Conservation (phyloP, 192 early-diverging fungal genomes). For the Piromyces finnis region DNA sequence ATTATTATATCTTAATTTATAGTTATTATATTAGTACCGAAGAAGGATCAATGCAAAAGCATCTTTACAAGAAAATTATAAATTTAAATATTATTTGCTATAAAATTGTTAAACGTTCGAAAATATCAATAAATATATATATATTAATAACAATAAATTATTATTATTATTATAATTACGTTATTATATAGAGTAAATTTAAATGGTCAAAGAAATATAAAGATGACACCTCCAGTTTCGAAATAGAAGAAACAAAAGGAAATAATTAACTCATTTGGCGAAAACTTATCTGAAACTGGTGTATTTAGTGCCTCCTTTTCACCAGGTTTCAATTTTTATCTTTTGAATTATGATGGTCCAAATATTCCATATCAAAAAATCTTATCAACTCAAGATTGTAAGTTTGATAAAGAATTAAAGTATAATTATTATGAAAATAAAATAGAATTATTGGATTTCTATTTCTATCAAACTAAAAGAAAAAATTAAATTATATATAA, state of each 20-base stretch:
- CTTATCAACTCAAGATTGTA: slow-evolving; percentile 23
- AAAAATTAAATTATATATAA: too few species aligned
- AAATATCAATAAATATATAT: too few species aligned
- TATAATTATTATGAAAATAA: too few species aligned
- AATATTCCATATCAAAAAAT: slow-evolving; percentile 61
- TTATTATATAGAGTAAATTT: slow-evolving; percentile 4
- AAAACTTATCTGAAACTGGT: background rate
- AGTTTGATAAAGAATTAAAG: too few species aligned
- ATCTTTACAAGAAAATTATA: slow-evolving; percentile 16
- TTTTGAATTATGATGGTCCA: slow-evolving; percentile 66
- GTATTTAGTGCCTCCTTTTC: slow-evolving; percentile 56
- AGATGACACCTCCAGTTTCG: slow-evolving; percentile 14
- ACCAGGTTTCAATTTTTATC: slow-evolving; percentile 46
- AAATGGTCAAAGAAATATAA: slow-evolving; percentile 5
- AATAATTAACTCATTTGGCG: background rate
- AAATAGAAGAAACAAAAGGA: background rate
- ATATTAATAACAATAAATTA: too few species aligned
- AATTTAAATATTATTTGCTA: background rate
- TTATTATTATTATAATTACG: too few species aligned
- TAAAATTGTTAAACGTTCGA: too few species aligned
- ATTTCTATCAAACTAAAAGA: too few species aligned
- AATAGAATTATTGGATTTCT: too few species aligned
- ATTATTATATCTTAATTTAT: background rate
- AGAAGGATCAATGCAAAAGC: slow-evolving; percentile 21
- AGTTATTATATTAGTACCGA: slow-evolving; percentile 21